Evolutionary conservation across 176 grass and related monocot genomes (phyloP).

Genomic region (Musa troglodytarum): DNA sequence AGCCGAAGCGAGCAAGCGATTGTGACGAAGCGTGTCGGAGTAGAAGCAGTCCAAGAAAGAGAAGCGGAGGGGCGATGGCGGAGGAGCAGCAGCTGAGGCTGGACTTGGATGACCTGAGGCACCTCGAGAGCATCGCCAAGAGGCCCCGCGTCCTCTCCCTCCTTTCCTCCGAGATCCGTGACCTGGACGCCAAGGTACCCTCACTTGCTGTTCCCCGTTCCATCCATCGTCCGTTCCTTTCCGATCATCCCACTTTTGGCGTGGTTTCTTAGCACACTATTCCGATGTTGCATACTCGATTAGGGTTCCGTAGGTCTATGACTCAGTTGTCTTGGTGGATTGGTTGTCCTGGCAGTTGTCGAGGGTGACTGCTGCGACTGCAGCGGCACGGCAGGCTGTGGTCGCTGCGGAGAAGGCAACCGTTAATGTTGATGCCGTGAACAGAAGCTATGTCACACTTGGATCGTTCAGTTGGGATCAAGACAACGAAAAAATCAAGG

Average conservation of each 20-base stretch:
- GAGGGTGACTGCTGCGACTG: slow-evolving; percentile 4
- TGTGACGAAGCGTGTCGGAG: neutral
- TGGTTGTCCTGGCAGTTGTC: slow-evolving; percentile 19
- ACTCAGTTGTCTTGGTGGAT: neutral
- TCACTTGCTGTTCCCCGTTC: neutral
- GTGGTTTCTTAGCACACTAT: no score
- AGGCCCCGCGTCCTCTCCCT: slow-evolving; percentile 53
- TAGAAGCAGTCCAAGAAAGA: slow-evolving; percentile 3
- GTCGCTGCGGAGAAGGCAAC: slow-evolving; percentile 16
- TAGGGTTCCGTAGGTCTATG: no score
- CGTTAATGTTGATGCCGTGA: slow-evolving; percentile 1
- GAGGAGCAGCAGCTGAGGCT: slow-evolving; percentile 42
- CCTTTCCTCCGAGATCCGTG: slow-evolving; percentile 61
- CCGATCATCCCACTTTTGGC: no score
- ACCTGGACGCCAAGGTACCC: slow-evolving; percentile 52
- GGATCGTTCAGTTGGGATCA: slow-evolving; percentile 92
- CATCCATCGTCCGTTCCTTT: neutral
- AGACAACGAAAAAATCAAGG: slow-evolving; percentile 79
- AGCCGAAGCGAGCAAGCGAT: neutral
- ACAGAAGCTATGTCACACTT: slow-evolving; percentile 47
- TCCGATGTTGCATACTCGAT: no score
- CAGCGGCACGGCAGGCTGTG: slow-evolving; percentile 12
- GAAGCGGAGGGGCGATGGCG: slow-evolving; percentile 19
- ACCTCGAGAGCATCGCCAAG: slow-evolving; percentile 58
- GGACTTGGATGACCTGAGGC: slow-evolving; percentile 71